Base-by-base conservation (phyloP, 2,329 filamentous ascomycete genomes). In the Biscogniauxia mediterranea region DNA sequence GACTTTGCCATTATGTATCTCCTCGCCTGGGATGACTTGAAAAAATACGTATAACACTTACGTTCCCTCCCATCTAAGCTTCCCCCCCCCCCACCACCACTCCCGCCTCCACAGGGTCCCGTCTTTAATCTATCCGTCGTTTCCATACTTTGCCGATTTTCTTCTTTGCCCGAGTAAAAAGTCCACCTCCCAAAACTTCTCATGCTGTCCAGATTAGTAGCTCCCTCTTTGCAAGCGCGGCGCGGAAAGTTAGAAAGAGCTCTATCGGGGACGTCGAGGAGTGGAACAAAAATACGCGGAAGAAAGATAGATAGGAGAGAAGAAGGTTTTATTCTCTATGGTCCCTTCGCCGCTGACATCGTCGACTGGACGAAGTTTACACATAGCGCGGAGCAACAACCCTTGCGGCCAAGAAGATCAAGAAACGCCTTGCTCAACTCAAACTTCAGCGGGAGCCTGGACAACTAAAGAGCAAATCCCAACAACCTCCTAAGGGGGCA, bases 131-230 rank as follows among this genome's bases (percentile, higher is more conserved):
- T 21, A 55, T 59, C 42, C 52, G 7, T 32, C 28, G 28, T 32
- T 32, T 32, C 28, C 28, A 4, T 55, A 57, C 61, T 59, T 66
- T 63, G 58, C 60, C 59, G 60, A 57, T 54, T 59, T 63, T n/a
- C 58, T 53, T 54, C 62, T 52, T 62, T 63, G 58, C 26, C 53
- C 51, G 55, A 62, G 63, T 23, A 54, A 55, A 55, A 62, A 60
- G 55, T 60, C 62, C 21, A 32, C 28, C 7, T 9, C 28, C 59
- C 52, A 54, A 60, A 66, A 59, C 46, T 69, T 67, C 67, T 66
- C 66, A 69, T 69, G 66, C 62, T 66, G 67, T 66, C 67, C 52
- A 58, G 52, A 66, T 63, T 60, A 55, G 55, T 49, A 58, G 59
- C 51, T 49, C 62, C 62, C 56, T 61, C 56, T 56, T 63, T 61